Evolutionary conservation across 2,329 filamentous ascomycete species (phyloP), one percentile per base, ranked within the genome.

Genomic region (Penicillium sp.): DNA sequence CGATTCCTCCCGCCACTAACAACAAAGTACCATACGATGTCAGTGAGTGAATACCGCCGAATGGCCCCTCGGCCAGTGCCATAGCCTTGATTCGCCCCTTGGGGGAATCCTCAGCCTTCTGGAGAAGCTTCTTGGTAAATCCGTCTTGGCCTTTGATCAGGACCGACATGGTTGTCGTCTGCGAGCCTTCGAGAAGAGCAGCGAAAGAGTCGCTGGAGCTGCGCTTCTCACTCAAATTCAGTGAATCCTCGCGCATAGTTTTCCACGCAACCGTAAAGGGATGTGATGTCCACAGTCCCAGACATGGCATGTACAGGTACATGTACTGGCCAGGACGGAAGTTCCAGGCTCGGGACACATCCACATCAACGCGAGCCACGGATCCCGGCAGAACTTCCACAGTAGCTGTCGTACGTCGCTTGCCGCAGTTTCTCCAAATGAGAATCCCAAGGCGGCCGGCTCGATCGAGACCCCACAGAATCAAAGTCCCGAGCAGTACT

Each of bases 361-460:
- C 57, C 2, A 69, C 59, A 15, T 65, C 63, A 4, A 69, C 76
- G 25, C 79, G 75, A 46, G 77, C 79, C 12, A 81, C 79, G 55
- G 80, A 76, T 15, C 75, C 75, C 2, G 78, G 76, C 38, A 83
- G 69, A 42, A 79, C 77, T 58, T 82, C 79, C 20, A 82, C 72
- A 1, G 71, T 75, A 37, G 81, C 74, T 35, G 68, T 73, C 5
- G 78, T 79, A 41, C 71, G 62, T 23, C 72, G 71, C 28, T 66
- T 66, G 51, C 72, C 71, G 13, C 73, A 65, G 57, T 81, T 81
- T 67, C 78, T 73, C 69, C 78, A 81, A 27, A 75, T 44, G 13
- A 81, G 70, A 23, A 75, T 73, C 8, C 61, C 57, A 9, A 76
- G 53, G 24, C 81, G 74, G 53, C 69, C 68, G n/a, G 71, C 48